Evolutionary conservation across 2,329 filamentous ascomycete species (phyloP).

Genomic region (Trichoderma arundinaceum): DNA sequence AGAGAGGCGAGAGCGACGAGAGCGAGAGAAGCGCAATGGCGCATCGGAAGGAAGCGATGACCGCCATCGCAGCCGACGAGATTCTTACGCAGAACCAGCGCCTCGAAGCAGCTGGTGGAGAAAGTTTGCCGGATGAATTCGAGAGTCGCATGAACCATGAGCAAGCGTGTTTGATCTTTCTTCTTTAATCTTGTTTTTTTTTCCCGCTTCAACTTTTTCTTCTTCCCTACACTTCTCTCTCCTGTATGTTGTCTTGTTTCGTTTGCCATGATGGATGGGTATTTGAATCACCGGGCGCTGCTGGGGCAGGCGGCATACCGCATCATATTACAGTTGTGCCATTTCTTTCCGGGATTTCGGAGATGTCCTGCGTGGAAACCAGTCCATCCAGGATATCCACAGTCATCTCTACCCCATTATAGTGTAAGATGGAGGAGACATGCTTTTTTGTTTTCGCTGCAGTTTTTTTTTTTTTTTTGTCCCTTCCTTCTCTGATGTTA

Average conservation of each 20-base stretch:
- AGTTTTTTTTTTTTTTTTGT: background rate
- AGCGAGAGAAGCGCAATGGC: slow-evolving; percentile 41
- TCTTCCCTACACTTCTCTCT: background rate
- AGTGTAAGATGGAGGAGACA: slow-evolving; percentile 13
- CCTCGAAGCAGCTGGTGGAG: slow-evolving; percentile 66
- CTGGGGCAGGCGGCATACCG: background rate
- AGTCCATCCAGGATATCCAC: slow-evolving; percentile 19
- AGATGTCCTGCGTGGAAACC: slow-evolving; percentile 12
- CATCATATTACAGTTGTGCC: slow-evolving; percentile 18
- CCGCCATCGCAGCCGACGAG: slow-evolving; percentile 49
- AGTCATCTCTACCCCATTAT: slow-evolving; percentile 4
- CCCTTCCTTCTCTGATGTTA: background rate
- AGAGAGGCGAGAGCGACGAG: slow-evolving; percentile 52
- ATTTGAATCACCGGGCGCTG: slow-evolving; percentile 3
- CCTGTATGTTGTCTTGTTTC: slow-evolving; percentile 12
- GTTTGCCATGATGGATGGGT: slow-evolving; percentile 4
- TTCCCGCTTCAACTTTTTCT: background rate
- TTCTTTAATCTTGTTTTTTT: background rate
- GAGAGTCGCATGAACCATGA: slow-evolving; percentile 20
- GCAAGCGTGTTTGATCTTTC: slow-evolving; percentile 24
- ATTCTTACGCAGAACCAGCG: slow-evolving; percentile 53
- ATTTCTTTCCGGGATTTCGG: slow-evolving; percentile 8
- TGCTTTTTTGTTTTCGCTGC: background rate
- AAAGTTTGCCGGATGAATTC: slow-evolving; percentile 54
- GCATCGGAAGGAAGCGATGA: slow-evolving; percentile 54